phyloP scores from a whole-genome alignment of 225 moss, liverwort and hornwort species.

The Anthoceros angustus region DNA sequence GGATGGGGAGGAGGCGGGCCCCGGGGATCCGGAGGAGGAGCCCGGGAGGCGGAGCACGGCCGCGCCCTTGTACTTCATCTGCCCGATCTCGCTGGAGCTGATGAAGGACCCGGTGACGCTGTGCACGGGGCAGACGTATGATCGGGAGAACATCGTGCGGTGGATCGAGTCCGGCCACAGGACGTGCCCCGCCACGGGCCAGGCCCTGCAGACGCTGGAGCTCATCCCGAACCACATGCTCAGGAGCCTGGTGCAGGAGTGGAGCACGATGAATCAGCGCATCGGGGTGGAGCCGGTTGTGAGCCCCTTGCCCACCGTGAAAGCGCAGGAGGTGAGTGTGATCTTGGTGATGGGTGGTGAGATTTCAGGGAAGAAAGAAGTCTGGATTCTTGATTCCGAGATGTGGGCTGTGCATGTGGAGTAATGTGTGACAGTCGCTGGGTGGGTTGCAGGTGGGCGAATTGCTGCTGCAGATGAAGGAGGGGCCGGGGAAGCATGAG shows the following conservation, averaged over 20 bases:
- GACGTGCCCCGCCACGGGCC: conserved; percentile 14
- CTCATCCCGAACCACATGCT: conserved; percentile 17
- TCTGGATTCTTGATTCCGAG: background rate
- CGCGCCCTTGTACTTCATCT: conserved; percentile 6
- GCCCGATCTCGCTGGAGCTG: conserved; percentile 18
- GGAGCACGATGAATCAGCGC: conserved; percentile 3
- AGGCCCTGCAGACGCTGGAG: conserved; percentile 6
- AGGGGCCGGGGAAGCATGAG: background rate
- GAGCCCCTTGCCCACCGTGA: background rate
- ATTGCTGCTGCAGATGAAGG: background rate
- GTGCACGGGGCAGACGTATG: conserved; percentile 13
- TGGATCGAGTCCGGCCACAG: conserved; percentile 14
- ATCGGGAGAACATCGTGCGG: conserved; percentile 11
- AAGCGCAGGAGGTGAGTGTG: background rate
- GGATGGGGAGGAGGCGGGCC: background rate
- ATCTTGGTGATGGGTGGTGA: background rate
- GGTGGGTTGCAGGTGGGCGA: background rate
- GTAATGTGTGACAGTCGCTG: background rate
- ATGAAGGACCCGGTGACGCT: conserved; percentile 18
- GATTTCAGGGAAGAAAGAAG: background rate
- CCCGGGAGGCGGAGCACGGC: background rate
- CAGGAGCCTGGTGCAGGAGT: conserved; percentile 8
- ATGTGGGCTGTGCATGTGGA: background rate
- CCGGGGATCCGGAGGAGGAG: background rate
- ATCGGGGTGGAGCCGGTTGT: background rate